Conservation (phyloP, 2,329 filamentous ascomycete genomes). For the Ploettnerulaceae sp. region DNA sequence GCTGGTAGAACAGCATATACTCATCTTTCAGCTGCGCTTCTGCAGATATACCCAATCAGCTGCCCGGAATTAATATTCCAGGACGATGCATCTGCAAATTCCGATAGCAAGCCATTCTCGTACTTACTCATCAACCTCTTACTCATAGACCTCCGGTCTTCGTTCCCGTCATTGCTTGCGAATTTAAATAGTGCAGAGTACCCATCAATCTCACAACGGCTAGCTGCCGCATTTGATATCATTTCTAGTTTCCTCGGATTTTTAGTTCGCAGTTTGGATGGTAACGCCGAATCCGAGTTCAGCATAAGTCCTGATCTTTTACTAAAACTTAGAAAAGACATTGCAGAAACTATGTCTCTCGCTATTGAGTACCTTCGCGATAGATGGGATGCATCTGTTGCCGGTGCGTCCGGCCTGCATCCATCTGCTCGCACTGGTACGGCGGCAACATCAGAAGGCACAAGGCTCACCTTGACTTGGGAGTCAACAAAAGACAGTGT, state of each 20-base stretch:
- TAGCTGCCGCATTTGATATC: constrained; percentile 59
- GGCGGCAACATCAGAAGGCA: constrained; percentile 42
- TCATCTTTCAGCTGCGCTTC: constrained; percentile 51
- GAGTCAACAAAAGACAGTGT: constrained; percentile 46
- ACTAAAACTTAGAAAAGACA: constrained; percentile 53
- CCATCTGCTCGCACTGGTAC: constrained; percentile 46
- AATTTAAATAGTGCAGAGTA: constrained; percentile 54
- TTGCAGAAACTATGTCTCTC: constrained; percentile 59
- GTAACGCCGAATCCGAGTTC: constrained; percentile 36
- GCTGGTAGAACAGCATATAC: constrained; percentile 55
- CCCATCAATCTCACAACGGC: constrained; percentile 43
- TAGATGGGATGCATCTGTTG: constrained; percentile 62
- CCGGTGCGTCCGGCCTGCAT: constrained; percentile 57
- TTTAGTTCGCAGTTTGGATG: constrained; percentile 50
- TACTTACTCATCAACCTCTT: constrained; percentile 62
- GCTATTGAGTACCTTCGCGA: constrained; percentile 63
- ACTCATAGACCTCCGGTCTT: constrained; percentile 60
- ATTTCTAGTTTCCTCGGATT: constrained; percentile 54
- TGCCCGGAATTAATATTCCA: constrained; percentile 50
- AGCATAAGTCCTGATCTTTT: constrained; percentile 54
- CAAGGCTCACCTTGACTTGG: constrained; percentile 50
- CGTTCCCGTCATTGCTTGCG: constrained; percentile 54
- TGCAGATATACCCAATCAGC: constrained; percentile 48
- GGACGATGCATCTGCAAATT: constrained; percentile 29
- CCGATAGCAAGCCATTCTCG: constrained; percentile 48